Evolutionary conservation across 306 rosid genomes (phyloP), one percentile per base, ranked within the genome.

Genomic region (Malus asiatica): DNA sequence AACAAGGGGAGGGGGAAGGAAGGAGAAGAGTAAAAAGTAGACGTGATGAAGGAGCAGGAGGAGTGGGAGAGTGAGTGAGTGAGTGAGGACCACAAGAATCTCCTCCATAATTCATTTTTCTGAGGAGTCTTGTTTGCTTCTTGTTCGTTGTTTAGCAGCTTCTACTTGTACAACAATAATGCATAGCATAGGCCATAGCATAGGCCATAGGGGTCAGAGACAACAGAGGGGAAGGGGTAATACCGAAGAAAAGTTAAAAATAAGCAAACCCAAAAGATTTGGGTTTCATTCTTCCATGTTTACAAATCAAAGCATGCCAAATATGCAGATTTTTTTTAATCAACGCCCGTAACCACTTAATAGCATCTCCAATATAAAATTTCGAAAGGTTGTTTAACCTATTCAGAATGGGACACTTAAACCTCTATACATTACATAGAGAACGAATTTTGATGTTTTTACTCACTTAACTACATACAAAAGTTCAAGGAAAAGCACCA

Each of bases 11-110:
- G n/a, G 72, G 15, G 65, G 64, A 38, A 51, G 55, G 66, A 45
- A 46, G 52, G 27, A 73, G 33, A 70, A 57, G 29, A 53, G 27
- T 23, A 45, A 10, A 32, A 79, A 48, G 72, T 20, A 32, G 69
- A 75, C 53, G 32, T 51, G 58, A 60, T 2, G 32, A 16, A 33
- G 35, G 1, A 15, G 20, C 3, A 48, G 55, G 8, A 15, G 8
- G 6, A 48, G 20, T 15, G 19, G 55, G 6, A 42, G 18, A 35
- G 40, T 6, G 79, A 77, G 86, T 10, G 63, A 42, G 61, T 16
- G 61, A 61, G 70, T 68, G 77, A 81, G 96, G 95, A 86, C 88
- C 90, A 82, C 89, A 81, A 45, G 52, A 42, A 27, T 32, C 71
- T 77, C 73, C 78, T 77, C 58, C 83, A 76, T 71, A 29, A 23